A percentile compares a stretch with the other conserved stretches of the same genome.
phyloP scores from a whole-genome alignment of 352 stramenopile species.

The Phytopythium sindhum region DNA sequence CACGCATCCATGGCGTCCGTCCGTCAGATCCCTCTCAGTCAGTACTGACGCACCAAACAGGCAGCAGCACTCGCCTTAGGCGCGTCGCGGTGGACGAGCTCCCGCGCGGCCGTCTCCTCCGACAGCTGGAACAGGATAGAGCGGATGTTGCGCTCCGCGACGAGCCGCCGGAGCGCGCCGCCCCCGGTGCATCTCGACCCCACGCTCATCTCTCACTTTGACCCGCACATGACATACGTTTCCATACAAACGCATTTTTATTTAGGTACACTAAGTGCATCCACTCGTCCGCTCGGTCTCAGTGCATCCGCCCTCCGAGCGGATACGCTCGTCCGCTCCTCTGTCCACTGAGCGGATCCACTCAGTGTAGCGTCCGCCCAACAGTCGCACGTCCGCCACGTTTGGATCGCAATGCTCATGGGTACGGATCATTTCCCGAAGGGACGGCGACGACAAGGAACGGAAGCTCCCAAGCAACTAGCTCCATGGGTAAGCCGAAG shows the following conservation, averaged over 20 bases:
- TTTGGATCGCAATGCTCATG: too few species aligned
- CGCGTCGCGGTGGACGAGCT: constrained; percentile 8
- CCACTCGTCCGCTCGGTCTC: background rate
- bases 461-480: background rate
- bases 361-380: background rate
- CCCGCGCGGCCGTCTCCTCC: constrained; percentile 8
- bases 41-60: background rate
- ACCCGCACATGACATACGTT: background rate
- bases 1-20: constrained; percentile 6
- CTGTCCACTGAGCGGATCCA: constrained; percentile 1
- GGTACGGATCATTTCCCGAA: constrained; percentile 2
- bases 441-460: background rate
- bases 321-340: background rate
- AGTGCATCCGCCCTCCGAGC: background rate
- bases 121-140: constrained; percentile 46
- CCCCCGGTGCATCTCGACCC: background rate
- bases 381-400: background rate
- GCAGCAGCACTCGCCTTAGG: constrained; percentile 15
- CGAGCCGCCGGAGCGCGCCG: constrained; percentile 18
- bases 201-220: background rate
- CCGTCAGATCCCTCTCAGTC: too few species aligned
- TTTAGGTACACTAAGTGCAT: constrained; percentile 1
- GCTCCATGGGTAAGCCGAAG: constrained; percentile 6
- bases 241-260: background rate
- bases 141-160: constrained; percentile 40